These are phyloP conservation scores for Marasmius oreades DNA, from an alignment of 1,284 basidiomycete species.

Conservation along the genomic window DNA sequence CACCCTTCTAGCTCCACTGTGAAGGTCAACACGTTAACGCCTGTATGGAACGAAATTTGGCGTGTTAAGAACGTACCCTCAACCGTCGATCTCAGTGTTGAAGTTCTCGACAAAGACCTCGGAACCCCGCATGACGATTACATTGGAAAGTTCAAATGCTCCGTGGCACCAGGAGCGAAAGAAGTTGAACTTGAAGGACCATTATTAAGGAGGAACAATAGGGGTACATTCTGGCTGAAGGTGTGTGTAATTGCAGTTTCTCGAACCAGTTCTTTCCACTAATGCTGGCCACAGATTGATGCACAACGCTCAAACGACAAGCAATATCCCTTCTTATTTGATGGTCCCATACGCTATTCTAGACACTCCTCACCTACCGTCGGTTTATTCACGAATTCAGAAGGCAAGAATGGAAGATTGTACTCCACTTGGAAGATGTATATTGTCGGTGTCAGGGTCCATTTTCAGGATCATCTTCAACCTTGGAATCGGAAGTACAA, in stretches of 20 bases:
- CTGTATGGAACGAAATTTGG: constrained; percentile 77
- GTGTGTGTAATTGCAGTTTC: constrained; percentile 29
- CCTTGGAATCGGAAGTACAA: constrained; percentile 64
- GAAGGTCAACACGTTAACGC: constrained; percentile 49
- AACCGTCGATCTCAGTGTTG: constrained; percentile 52
- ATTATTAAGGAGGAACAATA: constrained; percentile 38
- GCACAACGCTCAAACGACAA: constrained; percentile 27
- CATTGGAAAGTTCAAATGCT: constrained; percentile 60
- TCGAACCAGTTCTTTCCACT: not conserved
- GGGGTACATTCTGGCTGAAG: constrained; percentile 69
- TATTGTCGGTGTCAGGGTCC: constrained; percentile 53
- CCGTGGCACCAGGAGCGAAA: constrained; percentile 51
- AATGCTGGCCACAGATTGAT: constrained; percentile 29
- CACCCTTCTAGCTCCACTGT: constrained; percentile 54
- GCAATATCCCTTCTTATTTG: constrained; percentile 57
- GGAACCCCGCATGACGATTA: constrained; percentile 55
- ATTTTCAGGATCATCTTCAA: constrained; percentile 60
- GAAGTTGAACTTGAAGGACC: constrained; percentile 57
- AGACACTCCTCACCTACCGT: constrained; percentile 67
- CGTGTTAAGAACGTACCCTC: constrained; percentile 64
- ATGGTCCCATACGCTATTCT: constrained; percentile 69
- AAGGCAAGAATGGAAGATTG: constrained; percentile 48
- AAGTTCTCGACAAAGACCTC: constrained; percentile 65
- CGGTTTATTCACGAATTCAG: constrained; percentile 55
- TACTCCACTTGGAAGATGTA: constrained; percentile 81